phyloP scores from a whole-genome alignment of 192 early-diverging fungal species.

The Entophlyctis luteolus region DNA sequence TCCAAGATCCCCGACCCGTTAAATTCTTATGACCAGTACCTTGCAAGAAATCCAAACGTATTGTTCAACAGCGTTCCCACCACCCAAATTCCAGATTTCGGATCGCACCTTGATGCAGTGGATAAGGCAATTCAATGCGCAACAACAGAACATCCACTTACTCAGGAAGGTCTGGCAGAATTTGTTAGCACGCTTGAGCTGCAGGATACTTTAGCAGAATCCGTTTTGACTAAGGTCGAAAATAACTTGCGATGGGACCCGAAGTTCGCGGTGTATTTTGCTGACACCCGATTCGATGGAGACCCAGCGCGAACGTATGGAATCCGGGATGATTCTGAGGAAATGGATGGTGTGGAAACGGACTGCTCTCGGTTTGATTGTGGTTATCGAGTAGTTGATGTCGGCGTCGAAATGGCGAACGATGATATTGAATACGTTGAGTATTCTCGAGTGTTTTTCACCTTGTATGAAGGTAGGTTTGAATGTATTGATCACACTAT shows the following conservation, averaged over 20 bases:
- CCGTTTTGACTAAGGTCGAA: background rate
- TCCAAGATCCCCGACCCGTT: slow-evolving; percentile 35
- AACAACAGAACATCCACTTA: slow-evolving; percentile 55
- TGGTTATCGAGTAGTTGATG: slow-evolving; percentile 48
- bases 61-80: slow-evolving; percentile 46
- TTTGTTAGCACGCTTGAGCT: too few relatives aligned
- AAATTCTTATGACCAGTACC: slow-evolving; percentile 59
- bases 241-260: slow-evolving; percentile 2
- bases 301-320: slow-evolving; percentile 43
- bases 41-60: slow-evolving; percentile 34
- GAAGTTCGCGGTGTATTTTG: slow-evolving; percentile 37
- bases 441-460: slow-evolving; percentile 45
- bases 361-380: slow-evolving; percentile 39
- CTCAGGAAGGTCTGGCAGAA: slow-evolving; percentile 4
- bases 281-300: slow-evolving; percentile 40
- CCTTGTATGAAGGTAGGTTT: slow-evolving; percentile 52
- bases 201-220: too few relatives aligned
- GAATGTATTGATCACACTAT: too few relatives aligned
- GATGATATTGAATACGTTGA: slow-evolving; percentile 53
- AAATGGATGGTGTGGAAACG: background rate
- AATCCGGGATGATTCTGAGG: slow-evolving; percentile 35
- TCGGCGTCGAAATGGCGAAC: slow-evolving; percentile 34
- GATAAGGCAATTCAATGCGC: slow-evolving; percentile 72
- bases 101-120: slow-evolving; percentile 28
- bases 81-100: slow-evolving; percentile 35